phyloP scores from a whole-genome alignment of 495 filamentous ascomycete genomes.

The Chaetomium cochliodes region DNA sequence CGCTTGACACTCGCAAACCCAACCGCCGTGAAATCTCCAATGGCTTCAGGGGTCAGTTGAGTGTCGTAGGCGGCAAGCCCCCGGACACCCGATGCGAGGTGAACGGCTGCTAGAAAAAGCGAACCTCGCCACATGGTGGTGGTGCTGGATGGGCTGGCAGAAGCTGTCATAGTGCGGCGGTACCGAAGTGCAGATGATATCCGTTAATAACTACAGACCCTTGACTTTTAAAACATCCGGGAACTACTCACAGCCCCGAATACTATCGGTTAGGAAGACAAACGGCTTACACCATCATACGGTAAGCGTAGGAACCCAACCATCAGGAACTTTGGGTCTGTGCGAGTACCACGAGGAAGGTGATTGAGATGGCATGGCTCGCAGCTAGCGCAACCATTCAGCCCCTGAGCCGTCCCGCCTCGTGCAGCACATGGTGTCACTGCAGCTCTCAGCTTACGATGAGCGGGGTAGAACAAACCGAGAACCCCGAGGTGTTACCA shows the following conservation, averaged over 20 bases:
- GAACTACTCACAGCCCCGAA: not conserved
- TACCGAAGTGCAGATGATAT: not conserved
- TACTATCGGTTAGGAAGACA: not conserved
- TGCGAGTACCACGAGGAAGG: not conserved
- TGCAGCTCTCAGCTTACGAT: not conserved
- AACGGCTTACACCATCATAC: conserved; percentile 2
- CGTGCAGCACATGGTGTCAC: not conserved
- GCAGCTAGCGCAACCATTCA: not conserved
- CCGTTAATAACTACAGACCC: not conserved
- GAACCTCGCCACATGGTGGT: not conserved
- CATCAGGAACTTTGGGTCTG: not conserved
- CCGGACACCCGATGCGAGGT: not conserved
- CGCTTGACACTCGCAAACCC: not conserved
- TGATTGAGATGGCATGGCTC: not conserved
- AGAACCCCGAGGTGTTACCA: not conserved
- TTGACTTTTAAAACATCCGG: not conserved
- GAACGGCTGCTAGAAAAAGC: not conserved
- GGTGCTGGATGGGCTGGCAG: not conserved
- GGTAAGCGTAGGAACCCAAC: not conserved
- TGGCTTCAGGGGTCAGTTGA: not conserved
- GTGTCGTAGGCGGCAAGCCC: not conserved
- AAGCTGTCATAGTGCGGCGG: not conserved
- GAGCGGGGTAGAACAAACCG: not conserved
- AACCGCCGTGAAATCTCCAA: not conserved
- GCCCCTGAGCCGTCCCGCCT: not conserved